A percentile compares a stretch with the other conserved stretches of the same genome.
Evolutionary conservation across 495 filamentous ascomycete species (phyloP).

Genomic region (Aspergillus affinis): DNA sequence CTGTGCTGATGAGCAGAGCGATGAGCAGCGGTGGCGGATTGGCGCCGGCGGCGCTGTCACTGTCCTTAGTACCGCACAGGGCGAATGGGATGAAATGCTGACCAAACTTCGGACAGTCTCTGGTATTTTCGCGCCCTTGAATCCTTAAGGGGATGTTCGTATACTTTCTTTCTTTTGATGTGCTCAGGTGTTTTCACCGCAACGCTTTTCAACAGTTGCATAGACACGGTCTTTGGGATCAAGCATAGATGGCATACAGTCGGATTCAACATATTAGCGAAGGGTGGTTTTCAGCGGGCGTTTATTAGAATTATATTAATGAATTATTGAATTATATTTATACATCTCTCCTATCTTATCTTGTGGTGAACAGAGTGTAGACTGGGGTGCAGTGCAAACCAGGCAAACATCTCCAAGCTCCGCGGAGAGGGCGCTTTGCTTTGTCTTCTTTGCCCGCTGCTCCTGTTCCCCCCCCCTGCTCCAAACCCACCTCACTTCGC

Average conservation of each 20-base stretch:
- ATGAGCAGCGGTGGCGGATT: conserved; percentile 68
- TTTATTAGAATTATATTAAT: background rate
- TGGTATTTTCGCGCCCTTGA: conserved; percentile 42
- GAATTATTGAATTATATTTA: too few species aligned
- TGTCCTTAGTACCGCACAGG: conserved; percentile 68
- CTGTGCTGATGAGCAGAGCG: conserved; percentile 54
- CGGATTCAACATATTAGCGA: conserved; percentile 39
- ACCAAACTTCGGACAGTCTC: conserved; percentile 73
- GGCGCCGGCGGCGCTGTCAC: conserved; percentile 91
- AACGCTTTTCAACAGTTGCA: conserved; percentile 35
- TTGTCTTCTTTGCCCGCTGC: background rate
- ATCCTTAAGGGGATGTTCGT: background rate
- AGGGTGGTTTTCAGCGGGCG: background rate
- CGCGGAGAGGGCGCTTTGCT: conserved; percentile 13
- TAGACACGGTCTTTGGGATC: conserved; percentile 9
- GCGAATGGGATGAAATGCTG: conserved; percentile 89
- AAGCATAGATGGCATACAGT: conserved; percentile 14
- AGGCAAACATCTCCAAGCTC: conserved; percentile 29
- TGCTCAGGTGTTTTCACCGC: conserved; percentile 3
- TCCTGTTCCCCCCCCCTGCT: background rate
- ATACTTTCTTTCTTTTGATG: background rate
- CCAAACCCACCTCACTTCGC: background rate
- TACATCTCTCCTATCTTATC: background rate
- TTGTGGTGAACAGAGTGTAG: background rate
- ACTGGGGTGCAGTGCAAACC: conserved; percentile 32